Evolutionary conservation across 1,284 basidiomycete species (phyloP), one percentile per base, ranked within the genome.

Genomic region (Ustilago vetiveriae): DNA sequence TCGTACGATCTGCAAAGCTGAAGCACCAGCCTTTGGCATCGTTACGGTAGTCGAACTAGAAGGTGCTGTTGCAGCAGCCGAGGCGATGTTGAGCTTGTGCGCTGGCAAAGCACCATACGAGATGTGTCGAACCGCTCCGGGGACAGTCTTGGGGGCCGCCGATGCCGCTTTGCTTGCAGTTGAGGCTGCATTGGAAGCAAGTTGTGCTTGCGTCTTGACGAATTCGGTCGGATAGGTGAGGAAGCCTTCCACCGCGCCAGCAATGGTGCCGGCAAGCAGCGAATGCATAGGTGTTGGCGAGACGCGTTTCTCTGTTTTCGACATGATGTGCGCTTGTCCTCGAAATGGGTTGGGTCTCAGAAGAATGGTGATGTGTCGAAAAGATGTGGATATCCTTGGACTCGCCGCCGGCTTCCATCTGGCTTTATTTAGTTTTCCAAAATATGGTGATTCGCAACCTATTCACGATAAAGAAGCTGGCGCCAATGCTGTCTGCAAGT

Each of bases 191-290:
- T 55, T 55, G 9, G 53, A 55, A 7, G 81, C 82, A 57, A 85
- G 85, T 63, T 85, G 85, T 11, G 84, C 75, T 58, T 83, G 83
- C 7, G 85, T 85, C 80, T 96, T 96, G 53, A 94, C 89, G 74
- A 88, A 93, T 80, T 98, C 94, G 3, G 92, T 90, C 0, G 94
- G 94, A 72, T 92, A 94, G 17, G 90, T 72, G 27, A 85, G 76
- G 59, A 86, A 85, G 33, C 85, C 92, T 85, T 97, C 94, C 49
- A 96, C 86, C 5, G 90, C 93, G 21, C 94, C 94, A 19, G 94
- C 94, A 0, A 90, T 90, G 13, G 92, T 88, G 17, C 95, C 94
- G 0, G 94, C 94, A 7, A 70, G 23, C 33, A 72, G 46, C 27
- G 69, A 72, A 41, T 72, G 49, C 35, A 72, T 33, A 9, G 69